Evolutionary conservation across 2,329 filamentous ascomycete genomes (phyloP), one percentile per base, ranked within the genome.

Genomic region (Metarhizium robertsii): DNA sequence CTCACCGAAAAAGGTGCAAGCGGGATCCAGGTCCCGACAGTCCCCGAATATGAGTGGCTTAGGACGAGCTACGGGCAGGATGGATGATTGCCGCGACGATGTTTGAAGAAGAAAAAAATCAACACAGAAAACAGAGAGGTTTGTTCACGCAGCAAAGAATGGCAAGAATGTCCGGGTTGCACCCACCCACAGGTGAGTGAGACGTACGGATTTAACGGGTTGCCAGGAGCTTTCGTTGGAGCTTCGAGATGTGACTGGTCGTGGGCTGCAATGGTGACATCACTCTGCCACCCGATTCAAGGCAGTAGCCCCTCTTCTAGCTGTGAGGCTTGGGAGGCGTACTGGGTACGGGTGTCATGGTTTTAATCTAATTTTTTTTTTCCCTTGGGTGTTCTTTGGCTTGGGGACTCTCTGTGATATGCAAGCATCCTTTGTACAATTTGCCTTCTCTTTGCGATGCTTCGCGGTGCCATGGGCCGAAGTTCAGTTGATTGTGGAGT

Each of bases 181-280:
- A n/a, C 40, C 40, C 6, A 6, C 40, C 16, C 25, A 25, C 25
- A 25, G 25, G 25, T 25, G 25, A 16, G 42, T 45, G 16, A 45
- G 42, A 45, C n/a, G 14, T 46, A 6, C 40, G 53, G 53, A 51
- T 30, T 46, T 47, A 52, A 51, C 38, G 25, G 40, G 53, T n/a
- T 43, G 40, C 10, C 40, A 43, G n/a, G 40, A 43, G 47, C 20
- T 29, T 38, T 18, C 16, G n/a, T 29, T 52, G 49, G 30, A 53
- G 38, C 32, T 40, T 48, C n/a, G 8, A 36, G 30, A 40, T 16
- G 29, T 32, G 16, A 36, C 43, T 47, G 45, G 32, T 43, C 18
- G 18, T 18, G 36, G n/a, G 50, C 14, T 49, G 32, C 51, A 52
- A 47, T n/a, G 48, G 51, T 58, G 56, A 58, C 57, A 57, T 57